phyloP scores from a whole-genome alignment of 83 land plant species.

The Picea abies region DNA sequence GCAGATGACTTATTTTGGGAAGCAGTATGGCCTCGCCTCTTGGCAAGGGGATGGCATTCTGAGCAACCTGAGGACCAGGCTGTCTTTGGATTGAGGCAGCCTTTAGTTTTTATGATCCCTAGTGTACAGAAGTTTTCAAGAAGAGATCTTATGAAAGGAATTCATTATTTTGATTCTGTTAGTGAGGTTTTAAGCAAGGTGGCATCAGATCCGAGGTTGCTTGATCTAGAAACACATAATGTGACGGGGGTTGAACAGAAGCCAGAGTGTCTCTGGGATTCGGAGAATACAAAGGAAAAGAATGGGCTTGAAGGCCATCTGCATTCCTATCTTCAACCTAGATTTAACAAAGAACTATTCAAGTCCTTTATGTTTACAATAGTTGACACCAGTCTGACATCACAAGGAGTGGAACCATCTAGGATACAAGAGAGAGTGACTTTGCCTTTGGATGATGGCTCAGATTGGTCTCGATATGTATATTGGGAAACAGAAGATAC shows the following conservation, averaged over 20 bases:
- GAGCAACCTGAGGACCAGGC: slow-evolving; percentile 45
- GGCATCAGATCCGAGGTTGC: slow-evolving; percentile 52
- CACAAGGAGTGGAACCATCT: slow-evolving; percentile 16
- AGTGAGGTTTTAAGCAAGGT: slow-evolving; percentile 63
- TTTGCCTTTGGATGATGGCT: neutral
- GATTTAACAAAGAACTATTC: slow-evolving; percentile 9
- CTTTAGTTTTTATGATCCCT: slow-evolving; percentile 64
- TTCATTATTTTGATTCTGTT: slow-evolving; percentile 74
- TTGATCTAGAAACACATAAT: slow-evolving; percentile 36
- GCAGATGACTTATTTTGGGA: slow-evolving; percentile 82
- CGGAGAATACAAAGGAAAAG: slow-evolving; percentile 9
- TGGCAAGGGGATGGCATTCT: slow-evolving; percentile 74
- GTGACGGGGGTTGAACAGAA: neutral
- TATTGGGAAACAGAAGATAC: neutral
- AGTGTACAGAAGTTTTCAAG: slow-evolving; percentile 64
- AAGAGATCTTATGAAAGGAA: slow-evolving; percentile 55
- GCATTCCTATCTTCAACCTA: slow-evolving; percentile 42
- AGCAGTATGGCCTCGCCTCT: slow-evolving; percentile 82
- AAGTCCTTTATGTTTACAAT: slow-evolving; percentile 44
- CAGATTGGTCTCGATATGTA: neutral
- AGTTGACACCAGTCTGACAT: slow-evolving; percentile 53
- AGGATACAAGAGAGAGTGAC: neutral
- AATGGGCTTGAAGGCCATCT: slow-evolving; percentile 20
- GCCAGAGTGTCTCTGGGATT: neutral
- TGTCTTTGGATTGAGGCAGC: slow-evolving; percentile 28